Percentiles rank a stretch among this genome's conserved stretches.
phyloP scores from a whole-genome alignment of 2,329 filamentous ascomycete genomes.

The Fusarium torulosum region DNA sequence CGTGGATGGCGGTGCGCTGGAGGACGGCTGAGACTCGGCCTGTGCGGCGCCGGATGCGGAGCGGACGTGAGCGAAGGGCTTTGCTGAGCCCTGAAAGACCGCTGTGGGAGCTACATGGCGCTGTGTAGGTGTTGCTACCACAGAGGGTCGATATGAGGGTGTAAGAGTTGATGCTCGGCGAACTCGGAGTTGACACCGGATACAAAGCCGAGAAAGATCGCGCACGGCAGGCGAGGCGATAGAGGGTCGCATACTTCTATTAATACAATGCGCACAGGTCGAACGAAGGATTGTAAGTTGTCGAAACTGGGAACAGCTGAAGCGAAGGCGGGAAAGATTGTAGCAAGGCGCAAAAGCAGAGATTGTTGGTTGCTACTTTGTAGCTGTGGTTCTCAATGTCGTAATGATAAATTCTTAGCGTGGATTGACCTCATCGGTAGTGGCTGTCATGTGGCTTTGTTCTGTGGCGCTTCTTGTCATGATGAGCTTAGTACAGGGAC shows the following conservation, averaged over 20 bases:
- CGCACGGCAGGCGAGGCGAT: constrained; percentile 43
- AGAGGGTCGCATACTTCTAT: constrained; percentile 46
- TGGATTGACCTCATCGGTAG: constrained; percentile 13
- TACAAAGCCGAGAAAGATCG: constrained; percentile 52
- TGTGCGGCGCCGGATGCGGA: constrained; percentile 32
- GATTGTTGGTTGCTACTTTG: constrained; percentile 1
- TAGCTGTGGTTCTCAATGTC: constrained; percentile 19
- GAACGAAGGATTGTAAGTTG: background rate
- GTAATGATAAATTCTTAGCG: constrained; percentile 35
- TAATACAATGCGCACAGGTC: background rate
- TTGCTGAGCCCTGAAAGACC: constrained; percentile 7
- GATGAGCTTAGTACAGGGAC: constrained; percentile 5
- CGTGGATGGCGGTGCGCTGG: constrained; percentile 56
- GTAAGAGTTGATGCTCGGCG: constrained; percentile 44
- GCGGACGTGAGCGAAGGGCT: constrained; percentile 18
- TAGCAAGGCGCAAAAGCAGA: constrained; percentile 1
- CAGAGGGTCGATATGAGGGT: constrained; percentile 32
- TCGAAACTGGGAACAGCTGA: background rate
- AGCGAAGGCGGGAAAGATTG: background rate
- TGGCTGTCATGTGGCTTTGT: constrained; percentile 12
- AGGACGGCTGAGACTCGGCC: constrained; percentile 13
- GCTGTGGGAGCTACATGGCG: constrained; percentile 14
- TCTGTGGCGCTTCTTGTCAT: constrained; percentile 15
- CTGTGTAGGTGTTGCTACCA: constrained; percentile 11
- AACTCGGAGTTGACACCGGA: constrained; percentile 51